Percentiles rank a stretch among this genome's conserved stretches.
Evolutionary conservation across 2,329 filamentous ascomycete genomes (phyloP).

Genomic region (Emmonsiellopsis sp.): DNA sequence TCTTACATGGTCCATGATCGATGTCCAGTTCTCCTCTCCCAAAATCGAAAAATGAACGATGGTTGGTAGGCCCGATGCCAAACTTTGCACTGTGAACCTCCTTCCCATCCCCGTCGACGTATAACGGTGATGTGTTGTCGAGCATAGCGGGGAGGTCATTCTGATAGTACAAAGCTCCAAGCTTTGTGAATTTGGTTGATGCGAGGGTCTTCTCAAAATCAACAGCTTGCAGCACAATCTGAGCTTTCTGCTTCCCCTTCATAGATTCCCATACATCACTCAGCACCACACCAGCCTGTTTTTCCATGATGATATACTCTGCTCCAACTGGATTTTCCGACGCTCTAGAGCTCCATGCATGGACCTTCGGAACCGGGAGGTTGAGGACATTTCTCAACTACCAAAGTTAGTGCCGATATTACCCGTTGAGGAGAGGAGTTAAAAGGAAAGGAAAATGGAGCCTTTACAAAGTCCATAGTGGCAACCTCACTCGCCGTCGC

Average conservation of each 20-base stretch:
- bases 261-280: conserved; percentile 14
- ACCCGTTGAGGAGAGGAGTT: conserved; percentile 13
- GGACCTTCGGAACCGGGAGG: conserved; percentile 25
- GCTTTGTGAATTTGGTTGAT: conserved; percentile 12
- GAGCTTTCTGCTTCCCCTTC: conserved; percentile 15
- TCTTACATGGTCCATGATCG: conserved; percentile 14
- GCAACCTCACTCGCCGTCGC: conserved; percentile 7
- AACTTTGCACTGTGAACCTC: conserved; percentile 9
- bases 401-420: conserved; percentile 8
- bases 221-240: conserved; percentile 12
- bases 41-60: conserved; percentile 15
- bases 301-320: conserved; percentile 31
- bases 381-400: conserved; percentile 12
- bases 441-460: not conserved
- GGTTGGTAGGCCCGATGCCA: conserved; percentile 13
- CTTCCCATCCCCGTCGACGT: conserved; percentile 8
- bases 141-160: conserved; percentile 8
- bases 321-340: conserved; percentile 25
- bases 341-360: conserved; percentile 22
- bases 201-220: conserved; percentile 13
- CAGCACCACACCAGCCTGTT: conserved; percentile 12
- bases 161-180: conserved; percentile 14
- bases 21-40: conserved; percentile 12
- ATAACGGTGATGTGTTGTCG: conserved; percentile 4
- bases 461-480: conserved; percentile 17